Conservation (phyloP, 1,139 yeast species). For the Kodamaea plutei region DNA sequence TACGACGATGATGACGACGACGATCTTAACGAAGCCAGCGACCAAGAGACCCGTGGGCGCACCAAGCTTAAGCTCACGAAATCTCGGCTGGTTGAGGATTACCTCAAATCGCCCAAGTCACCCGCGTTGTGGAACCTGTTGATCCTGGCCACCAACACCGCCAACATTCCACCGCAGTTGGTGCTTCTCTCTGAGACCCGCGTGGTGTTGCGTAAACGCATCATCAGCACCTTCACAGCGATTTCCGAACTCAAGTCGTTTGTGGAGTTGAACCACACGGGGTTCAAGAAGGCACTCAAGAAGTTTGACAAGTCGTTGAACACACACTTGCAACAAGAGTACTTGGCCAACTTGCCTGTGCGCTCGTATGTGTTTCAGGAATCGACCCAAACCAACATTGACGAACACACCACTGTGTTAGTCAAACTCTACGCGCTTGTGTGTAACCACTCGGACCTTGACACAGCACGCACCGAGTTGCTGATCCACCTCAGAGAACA, state of each 20-base stretch:
- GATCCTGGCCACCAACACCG: constrained; percentile 16
- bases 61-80: constrained; percentile 16
- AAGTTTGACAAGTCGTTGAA: constrained; percentile 64
- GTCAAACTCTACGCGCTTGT: constrained; percentile 38
- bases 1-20: constrained; percentile 11
- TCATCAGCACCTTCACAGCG: constrained; percentile 55
- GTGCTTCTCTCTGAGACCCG: constrained; percentile 39
- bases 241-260: constrained; percentile 62
- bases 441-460: constrained; percentile 39
- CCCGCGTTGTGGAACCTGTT: constrained; percentile 34
- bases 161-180: constrained; percentile 37
- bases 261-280: constrained; percentile 63
- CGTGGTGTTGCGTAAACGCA: constrained; percentile 52
- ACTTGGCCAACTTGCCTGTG: constrained; percentile 29
- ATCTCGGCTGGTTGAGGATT: constrained; percentile 33
- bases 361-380: constrained; percentile 33
- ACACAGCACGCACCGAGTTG: constrained; percentile 44
- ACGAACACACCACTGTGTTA: constrained; percentile 26
- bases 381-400: constrained; percentile 17
- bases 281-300: constrained; percentile 64
- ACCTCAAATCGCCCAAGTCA: constrained; percentile 36
- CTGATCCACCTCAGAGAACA: constrained; percentile 65
- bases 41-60: constrained; percentile 8
- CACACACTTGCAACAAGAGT: constrained; percentile 36
- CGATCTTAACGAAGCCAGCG: constrained; percentile 9